phyloP scores from a whole-genome alignment of 2,329 filamentous ascomycete species.

The Stachybotrys echinatus region DNA sequence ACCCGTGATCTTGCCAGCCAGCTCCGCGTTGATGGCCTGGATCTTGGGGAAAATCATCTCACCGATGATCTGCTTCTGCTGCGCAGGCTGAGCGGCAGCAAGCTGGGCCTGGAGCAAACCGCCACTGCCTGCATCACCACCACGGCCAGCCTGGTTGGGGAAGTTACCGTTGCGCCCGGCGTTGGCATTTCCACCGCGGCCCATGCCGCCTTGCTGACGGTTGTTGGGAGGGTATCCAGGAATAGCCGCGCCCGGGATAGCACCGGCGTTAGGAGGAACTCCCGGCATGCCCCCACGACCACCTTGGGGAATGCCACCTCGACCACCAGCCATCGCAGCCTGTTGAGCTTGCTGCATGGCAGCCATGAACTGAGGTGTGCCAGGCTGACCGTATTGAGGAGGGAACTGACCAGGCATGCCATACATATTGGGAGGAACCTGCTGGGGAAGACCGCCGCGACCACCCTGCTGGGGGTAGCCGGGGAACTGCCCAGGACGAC shows the following conservation, averaged over 20 bases:
- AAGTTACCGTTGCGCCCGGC: conserved; percentile 38
- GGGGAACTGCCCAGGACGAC: conserved; percentile 82
- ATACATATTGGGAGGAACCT: conserved; percentile 84
- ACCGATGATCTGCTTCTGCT: conserved; percentile 98
- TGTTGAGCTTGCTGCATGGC: conserved; percentile 76
- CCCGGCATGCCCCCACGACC: conserved; percentile 70
- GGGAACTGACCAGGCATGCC: conserved; percentile 75
- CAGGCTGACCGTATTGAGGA: conserved; percentile 73
- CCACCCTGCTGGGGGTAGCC: conserved; percentile 82
- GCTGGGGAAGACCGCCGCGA: conserved; percentile 80
- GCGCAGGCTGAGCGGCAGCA: conserved; percentile 51
- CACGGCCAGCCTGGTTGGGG: conserved; percentile 43
- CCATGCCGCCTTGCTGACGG: conserved; percentile 45
- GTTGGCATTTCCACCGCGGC: conserved; percentile 36
- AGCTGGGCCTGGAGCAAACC: conserved; percentile 54
- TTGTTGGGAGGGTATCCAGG: conserved; percentile 54
- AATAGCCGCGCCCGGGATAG: conserved; percentile 45
- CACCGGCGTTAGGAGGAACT: conserved; percentile 61
- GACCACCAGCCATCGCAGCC: conserved; percentile 54
- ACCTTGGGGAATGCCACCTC: conserved; percentile 57
- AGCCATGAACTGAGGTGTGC: conserved; percentile 73
- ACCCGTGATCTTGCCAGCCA: conserved; percentile 98
- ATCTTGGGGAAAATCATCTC: conserved; percentile 99
- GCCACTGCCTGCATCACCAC: conserved; percentile 24
- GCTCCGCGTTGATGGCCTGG: conserved; percentile 83